Percentiles rank a stretch among this genome's conserved stretches.
Evolutionary conservation across 495 filamentous ascomycete species (phyloP).

Genomic region (Aspergillus mulundensis): DNA sequence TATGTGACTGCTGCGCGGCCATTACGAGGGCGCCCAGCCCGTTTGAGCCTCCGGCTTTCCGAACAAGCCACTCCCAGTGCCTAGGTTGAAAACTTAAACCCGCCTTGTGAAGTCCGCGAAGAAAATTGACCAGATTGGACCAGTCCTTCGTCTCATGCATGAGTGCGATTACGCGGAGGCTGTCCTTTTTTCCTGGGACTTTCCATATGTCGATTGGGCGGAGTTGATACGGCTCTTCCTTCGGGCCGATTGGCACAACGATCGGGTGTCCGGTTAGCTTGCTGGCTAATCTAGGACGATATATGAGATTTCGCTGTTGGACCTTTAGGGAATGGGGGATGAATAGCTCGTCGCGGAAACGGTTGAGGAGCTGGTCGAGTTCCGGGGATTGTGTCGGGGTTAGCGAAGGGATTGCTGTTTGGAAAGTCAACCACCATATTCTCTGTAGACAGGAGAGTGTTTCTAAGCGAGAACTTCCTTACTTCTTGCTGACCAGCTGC

Average conservation of each 20-base stretch:
- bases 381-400: slow-evolving; percentile 45
- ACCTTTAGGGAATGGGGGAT: slow-evolving; percentile 56
- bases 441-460: background rate
- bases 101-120: slow-evolving; percentile 53
- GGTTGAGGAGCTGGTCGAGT: slow-evolving; percentile 47
- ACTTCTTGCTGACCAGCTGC: slow-evolving; percentile 36
- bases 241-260: slow-evolving; percentile 53
- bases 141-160: slow-evolving; percentile 59
- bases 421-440: background rate
- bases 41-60: slow-evolving; percentile 34
- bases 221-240: slow-evolving; percentile 50
- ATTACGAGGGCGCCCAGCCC: slow-evolving; percentile 49
- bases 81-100: slow-evolving; percentile 25
- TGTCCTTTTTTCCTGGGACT: slow-evolving; percentile 34
- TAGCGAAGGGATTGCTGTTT: slow-evolving; percentile 47
- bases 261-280: slow-evolving; percentile 56
- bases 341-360: slow-evolving; percentile 61
- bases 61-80: slow-evolving; percentile 38
- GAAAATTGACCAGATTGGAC: slow-evolving; percentile 53
- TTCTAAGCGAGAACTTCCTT: slow-evolving; percentile 4
- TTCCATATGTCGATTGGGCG: slow-evolving; percentile 41
- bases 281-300: slow-evolving; percentile 45
- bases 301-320: slow-evolving; percentile 53
- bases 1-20: slow-evolving; percentile 40
- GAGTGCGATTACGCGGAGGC: slow-evolving; percentile 25